Evolutionary conservation across 2,329 filamentous ascomycete species (phyloP), one percentile per base, ranked within the genome.

Genomic region (Pochonia chlamydosporia): DNA sequence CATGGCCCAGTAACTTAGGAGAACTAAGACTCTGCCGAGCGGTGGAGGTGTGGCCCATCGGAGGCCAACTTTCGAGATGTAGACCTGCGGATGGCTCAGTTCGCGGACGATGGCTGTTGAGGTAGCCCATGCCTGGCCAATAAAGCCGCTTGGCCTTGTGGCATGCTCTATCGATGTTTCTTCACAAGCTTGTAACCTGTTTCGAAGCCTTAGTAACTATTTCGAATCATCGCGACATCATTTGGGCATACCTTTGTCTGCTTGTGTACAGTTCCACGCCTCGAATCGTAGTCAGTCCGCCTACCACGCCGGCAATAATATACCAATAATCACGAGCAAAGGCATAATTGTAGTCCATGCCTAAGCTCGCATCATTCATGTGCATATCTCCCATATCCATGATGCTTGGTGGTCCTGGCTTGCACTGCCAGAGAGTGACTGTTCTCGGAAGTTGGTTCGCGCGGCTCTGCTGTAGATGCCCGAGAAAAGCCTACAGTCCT

Each of bases 271-370:
- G 56, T 52, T 78, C 74, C 49, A 78, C 56, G 18, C 56, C 60
- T 3, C 74, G 74, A 23, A 73, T 56, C 1, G 59, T 47, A 3
- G 67, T 55, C 5, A 77, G 56, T 0, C 71, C 52, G 2, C 66
- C 74, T 4, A 79, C 57, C 21, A 74, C 70, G 14, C 66, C 73
- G 7, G 70, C 76, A 31, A 80, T 64, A 28, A 79, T 71, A 57
- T 82, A 83, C 80, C 80, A 84, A 56, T 75, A 84, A 2, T 69
- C 71, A 16, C 67, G 68, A 14, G 79, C 78, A 43, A 81, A 69
- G 35, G 65, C 67, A 57, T 70, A 70, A 56, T 82, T 81, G 31
- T 63, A 63, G 2, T 61, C 50, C 73, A 57, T 67, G 61, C 61
- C 65, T 43, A 68, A 62, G 16, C 67, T 64, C 24, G 46, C 23